phyloP scores from a whole-genome alignment of 306 rosid genomes.

The Gastrolobium villosum region DNA sequence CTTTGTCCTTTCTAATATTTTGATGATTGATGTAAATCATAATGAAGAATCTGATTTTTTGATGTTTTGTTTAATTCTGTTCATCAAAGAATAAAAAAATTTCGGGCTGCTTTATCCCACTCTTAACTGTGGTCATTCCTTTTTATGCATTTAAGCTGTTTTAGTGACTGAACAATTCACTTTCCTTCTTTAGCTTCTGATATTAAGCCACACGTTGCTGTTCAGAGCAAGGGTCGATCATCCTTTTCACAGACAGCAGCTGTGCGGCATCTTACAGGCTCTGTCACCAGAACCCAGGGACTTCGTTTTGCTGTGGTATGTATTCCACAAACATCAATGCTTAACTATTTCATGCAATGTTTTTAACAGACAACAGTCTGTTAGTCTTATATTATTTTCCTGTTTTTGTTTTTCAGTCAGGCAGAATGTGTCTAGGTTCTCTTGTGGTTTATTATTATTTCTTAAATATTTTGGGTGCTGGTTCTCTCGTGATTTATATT shows the following conservation, averaged over 20 bases:
- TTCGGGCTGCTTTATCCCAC: conserved; percentile 16
- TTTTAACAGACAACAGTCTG: neutral
- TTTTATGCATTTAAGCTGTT: conserved; percentile 14
- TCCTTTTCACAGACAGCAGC: conserved; percentile 69
- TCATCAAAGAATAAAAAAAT: conserved; percentile 30
- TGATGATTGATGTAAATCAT: conserved; percentile 10
- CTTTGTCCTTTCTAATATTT: conserved; percentile 20
- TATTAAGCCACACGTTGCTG: conserved; percentile 35
- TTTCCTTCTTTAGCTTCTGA: conserved; percentile 43
- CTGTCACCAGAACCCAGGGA: conserved; percentile 73
- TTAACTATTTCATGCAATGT: conserved; percentile 7
- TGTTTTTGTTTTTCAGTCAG: neutral
- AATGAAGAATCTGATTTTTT: neutral
- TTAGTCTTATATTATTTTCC: conserved; percentile 2
- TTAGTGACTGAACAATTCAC: conserved; percentile 41
- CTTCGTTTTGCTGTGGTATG: conserved; percentile 91
- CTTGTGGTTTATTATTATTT: too few species aligned
- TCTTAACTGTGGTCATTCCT: neutral
- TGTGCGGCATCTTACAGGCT: conserved; percentile 84
- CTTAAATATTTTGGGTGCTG: too few species aligned
- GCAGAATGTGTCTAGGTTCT: neutral
- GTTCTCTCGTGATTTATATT: too few species aligned
- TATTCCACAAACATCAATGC: conserved; percentile 20
- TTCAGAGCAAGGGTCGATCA: conserved; percentile 53
- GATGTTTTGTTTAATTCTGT: neutral